Evolutionary conservation across 345 rosid genomes (phyloP).

Genomic region (Salix suchowensis): DNA sequence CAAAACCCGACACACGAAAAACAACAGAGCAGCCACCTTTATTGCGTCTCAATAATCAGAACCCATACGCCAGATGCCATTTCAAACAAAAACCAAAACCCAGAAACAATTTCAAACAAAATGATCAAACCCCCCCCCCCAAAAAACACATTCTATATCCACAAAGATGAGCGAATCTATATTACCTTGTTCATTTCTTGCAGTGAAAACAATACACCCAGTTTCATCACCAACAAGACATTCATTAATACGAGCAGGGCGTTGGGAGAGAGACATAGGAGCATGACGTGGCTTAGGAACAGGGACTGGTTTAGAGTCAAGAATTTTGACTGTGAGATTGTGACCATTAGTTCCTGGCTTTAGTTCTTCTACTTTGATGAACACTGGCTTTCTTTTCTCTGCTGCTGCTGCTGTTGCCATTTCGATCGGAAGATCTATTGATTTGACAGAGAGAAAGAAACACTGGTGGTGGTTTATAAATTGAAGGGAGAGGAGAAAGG

Average conservation of each 20-base stretch:
- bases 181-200: conserved; percentile 80
- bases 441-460: not conserved
- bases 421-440: not conserved
- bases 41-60: not conserved
- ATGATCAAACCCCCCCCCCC: not conserved
- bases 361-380: conserved; percentile 48
- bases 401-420: conserved; percentile 15
- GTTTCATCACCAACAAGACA: conserved; percentile 78
- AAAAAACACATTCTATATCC: not conserved
- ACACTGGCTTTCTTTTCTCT: conserved; percentile 53
- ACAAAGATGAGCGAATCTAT: not conserved
- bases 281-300: conserved; percentile 45
- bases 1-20: not conserved
- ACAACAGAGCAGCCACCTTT: not conserved
- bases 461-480: not conserved
- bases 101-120: not conserved
- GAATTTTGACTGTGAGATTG: conserved; percentile 49
- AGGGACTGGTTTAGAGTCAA: conserved; percentile 32
- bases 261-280: conserved; percentile 39
- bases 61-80: not conserved
- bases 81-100: not conserved
- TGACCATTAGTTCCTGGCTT: conserved; percentile 58
- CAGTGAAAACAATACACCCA: conserved; percentile 75
- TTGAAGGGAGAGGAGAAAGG: not conserved
- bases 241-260: conserved; percentile 62